Evolutionary conservation across 257 asterid species (phyloP).

Genomic region (Datura wrightii): DNA sequence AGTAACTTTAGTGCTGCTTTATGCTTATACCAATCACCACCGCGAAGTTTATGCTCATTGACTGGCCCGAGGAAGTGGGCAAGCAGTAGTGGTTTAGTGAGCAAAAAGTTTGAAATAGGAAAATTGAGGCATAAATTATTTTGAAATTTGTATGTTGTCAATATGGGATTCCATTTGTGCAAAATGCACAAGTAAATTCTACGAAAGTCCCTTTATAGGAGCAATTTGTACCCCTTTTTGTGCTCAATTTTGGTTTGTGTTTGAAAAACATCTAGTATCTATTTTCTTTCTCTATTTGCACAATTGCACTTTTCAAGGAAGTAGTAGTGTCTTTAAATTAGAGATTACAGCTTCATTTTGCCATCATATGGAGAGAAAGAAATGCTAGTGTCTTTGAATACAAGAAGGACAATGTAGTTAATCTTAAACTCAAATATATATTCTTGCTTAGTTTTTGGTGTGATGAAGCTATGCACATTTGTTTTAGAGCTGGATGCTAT

Average conservation of each 20-base stretch:
- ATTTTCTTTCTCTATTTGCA: no score
- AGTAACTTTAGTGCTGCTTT: conserved; percentile 4
- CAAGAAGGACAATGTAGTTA: background rate
- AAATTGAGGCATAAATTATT: background rate
- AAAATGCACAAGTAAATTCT: background rate
- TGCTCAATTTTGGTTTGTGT: background rate
- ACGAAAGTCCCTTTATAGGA: background rate
- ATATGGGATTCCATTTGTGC: background rate
- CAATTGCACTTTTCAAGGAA: background rate
- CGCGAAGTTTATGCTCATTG: background rate
- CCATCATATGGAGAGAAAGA: background rate
- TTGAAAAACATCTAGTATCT: background rate
- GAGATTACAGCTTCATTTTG: conserved; percentile 14
- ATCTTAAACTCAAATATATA: conserved; percentile 1
- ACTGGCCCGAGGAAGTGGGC: background rate
- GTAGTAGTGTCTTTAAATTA: background rate
- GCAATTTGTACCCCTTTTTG: background rate
- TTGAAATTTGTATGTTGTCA: conserved; percentile 14
- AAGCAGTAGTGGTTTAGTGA: conserved; percentile 3
- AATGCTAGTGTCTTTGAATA: background rate
- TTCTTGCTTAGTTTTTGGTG: conserved; percentile 12
- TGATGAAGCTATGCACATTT: background rate
- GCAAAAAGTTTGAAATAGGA: background rate
- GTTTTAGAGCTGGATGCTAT: conserved; percentile 11
- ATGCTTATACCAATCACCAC: background rate